Percentiles rank a stretch among this genome's conserved stretches.
Conservation (phyloP, 2,329 filamentous ascomycete genomes). For the Tolypocladium paradoxum region DNA sequence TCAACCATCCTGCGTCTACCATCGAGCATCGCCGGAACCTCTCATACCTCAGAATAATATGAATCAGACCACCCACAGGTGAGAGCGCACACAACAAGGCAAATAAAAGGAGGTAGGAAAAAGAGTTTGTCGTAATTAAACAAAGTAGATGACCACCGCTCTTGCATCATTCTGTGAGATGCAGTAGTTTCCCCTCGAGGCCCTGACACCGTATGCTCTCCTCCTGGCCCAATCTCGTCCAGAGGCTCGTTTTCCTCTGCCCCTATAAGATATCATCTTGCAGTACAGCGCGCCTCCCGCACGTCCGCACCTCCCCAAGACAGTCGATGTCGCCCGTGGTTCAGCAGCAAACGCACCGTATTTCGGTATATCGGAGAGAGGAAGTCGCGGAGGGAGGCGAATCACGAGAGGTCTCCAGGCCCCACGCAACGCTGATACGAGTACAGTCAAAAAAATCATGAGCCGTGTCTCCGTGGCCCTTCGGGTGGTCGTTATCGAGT, state of each 20-base stretch:
- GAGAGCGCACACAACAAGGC: not conserved
- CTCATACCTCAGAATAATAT: not conserved
- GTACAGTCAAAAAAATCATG: slow-evolving; percentile 23
- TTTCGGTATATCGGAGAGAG: not conserved
- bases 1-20: not conserved
- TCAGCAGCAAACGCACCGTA: not conserved
- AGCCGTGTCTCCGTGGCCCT: slow-evolving; percentile 27
- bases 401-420: not conserved
- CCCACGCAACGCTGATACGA: slow-evolving; percentile 16
- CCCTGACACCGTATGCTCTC: slow-evolving; percentile 9
- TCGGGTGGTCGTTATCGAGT: slow-evolving; percentile 28
- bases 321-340: not conserved
- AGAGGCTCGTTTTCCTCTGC: not conserved
- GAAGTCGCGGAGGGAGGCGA: not conserved
- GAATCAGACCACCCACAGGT: not conserved
- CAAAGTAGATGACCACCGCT: slow-evolving; percentile 37
- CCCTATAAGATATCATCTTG: not conserved
- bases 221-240: not conserved
- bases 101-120: slow-evolving; percentile 5
- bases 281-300: not conserved
- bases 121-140: slow-evolving; percentile 35
- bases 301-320: not conserved
- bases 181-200: slow-evolving; percentile 13
- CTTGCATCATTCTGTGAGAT: slow-evolving; percentile 20
- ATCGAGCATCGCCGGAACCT: not conserved